A percentile compares a stretch with the other conserved stretches of the same genome.
phyloP scores from a whole-genome alignment of 208 protist genomes.

The Leishmania arabica region DNA sequence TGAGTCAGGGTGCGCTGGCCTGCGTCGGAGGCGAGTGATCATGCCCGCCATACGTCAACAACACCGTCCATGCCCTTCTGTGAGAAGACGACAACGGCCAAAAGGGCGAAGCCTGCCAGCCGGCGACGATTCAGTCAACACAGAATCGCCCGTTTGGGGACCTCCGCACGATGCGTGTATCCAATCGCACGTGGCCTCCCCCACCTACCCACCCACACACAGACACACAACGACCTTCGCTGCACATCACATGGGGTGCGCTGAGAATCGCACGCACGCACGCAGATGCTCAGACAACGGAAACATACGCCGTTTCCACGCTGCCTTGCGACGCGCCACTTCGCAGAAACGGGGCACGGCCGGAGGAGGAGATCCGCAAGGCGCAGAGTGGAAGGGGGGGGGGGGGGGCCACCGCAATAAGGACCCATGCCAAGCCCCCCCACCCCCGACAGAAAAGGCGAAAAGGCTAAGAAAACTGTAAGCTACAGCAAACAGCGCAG shows the following conservation, averaged over 20 bases:
- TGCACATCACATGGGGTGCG: neutral
- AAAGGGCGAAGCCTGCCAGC: neutral
- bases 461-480: neutral
- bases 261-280: neutral
- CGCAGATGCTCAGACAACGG: neutral
- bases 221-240: neutral
- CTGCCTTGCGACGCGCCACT: neutral
- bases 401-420: neutral
- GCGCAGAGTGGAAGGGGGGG: neutral
- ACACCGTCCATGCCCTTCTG: neutral
- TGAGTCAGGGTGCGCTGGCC: neutral
- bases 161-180: neutral
- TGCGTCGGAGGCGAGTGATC: neutral
- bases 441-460: too few relatives aligned
- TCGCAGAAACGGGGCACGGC: neutral
- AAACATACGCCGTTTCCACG: neutral
- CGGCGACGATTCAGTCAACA: neutral
- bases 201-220: too few relatives aligned
- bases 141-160: neutral
- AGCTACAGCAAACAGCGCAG: neutral
- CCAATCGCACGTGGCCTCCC: neutral
- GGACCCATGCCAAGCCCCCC: neutral
- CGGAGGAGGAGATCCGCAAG: neutral
- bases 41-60: neutral
- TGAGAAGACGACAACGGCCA: neutral